Conservation (phyloP, 108 stramenopile genomes). For the Stephanodiscus minutulus region DNA sequence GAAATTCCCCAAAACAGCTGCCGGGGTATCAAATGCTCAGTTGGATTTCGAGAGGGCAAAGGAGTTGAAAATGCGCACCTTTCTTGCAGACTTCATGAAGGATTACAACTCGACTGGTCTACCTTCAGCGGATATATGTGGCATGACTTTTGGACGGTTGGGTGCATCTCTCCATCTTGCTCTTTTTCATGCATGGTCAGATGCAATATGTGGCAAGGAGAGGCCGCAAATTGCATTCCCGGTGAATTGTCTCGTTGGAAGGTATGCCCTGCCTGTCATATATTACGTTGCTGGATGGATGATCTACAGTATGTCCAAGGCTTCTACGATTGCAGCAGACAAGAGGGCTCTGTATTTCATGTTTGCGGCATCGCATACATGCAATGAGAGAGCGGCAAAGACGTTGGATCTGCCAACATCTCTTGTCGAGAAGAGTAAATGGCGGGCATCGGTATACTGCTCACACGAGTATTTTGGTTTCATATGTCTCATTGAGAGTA, state of each 20-base stretch:
- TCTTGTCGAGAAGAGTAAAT: slow-evolving; percentile 7
- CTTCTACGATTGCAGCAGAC: not conserved
- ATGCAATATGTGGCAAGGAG: slow-evolving; percentile 1
- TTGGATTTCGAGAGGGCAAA: not conserved
- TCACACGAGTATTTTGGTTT: slow-evolving; percentile 5
- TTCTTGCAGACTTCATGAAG: not conserved
- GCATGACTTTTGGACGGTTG: not conserved
- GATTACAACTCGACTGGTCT: not conserved
- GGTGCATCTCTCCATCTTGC: not conserved
- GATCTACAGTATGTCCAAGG: slow-evolving; percentile 9
- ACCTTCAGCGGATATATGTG: not conserved
- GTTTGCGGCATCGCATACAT: slow-evolving; percentile 6
- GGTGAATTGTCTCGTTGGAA: slow-evolving; percentile 3
- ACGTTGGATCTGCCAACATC: slow-evolving; percentile 5
- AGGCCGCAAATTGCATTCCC: slow-evolving; percentile 10
- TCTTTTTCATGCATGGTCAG: slow-evolving; percentile 11
- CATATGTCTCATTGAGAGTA: slow-evolving; percentile 20
- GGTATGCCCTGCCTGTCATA: slow-evolving; percentile 14
- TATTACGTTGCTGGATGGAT: slow-evolving; percentile 24
- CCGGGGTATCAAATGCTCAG: slow-evolving; percentile 4
- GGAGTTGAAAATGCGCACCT: not conserved
- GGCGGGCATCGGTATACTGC: not conserved
- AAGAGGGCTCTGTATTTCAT: not conserved
- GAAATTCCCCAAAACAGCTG: slow-evolving; percentile 1
- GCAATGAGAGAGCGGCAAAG: slow-evolving; percentile 1